These are phyloP conservation scores for Paecilomyces fulvus DNA, from an alignment of 2,329 filamentous ascomycete genomes.

Conservation along the genomic window DNA sequence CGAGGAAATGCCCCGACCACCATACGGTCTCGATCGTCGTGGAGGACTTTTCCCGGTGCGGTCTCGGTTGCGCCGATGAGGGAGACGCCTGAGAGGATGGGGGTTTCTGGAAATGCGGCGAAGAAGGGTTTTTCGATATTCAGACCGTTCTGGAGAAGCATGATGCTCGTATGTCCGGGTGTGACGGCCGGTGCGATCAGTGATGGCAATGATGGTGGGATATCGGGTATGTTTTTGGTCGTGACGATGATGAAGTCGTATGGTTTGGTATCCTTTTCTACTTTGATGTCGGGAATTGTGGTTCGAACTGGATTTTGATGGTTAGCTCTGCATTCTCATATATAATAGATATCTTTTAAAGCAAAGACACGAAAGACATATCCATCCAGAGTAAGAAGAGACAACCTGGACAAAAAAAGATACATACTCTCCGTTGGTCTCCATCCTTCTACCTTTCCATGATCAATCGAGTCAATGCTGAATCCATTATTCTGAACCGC, in stretches of 20 bases:
- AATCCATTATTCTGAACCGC: conserved; percentile 43
- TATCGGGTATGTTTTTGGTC: conserved; percentile 54
- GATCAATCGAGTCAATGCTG: conserved; percentile 47
- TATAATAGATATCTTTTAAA: neutral
- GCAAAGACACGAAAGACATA: neutral
- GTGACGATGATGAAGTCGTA: conserved; percentile 52
- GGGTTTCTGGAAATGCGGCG: conserved; percentile 42
- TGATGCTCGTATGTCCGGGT: conserved; percentile 43
- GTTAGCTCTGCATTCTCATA: neutral
- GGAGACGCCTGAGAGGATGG: conserved; percentile 46
- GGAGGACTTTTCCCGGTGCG: conserved; percentile 40
- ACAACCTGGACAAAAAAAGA: neutral
- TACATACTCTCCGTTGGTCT: conserved; percentile 34
- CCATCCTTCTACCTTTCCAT: conserved; percentile 44
- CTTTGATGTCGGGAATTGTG: conserved; percentile 38
- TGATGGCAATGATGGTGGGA: conserved; percentile 40
- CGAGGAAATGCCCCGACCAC: conserved; percentile 43
- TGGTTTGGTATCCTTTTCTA: neutral
- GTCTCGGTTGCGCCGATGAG: conserved; percentile 46
- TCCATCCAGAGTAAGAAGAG: neutral
- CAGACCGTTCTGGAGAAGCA: conserved; percentile 56
- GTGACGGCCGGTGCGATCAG: conserved; percentile 47
- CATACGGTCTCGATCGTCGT: conserved; percentile 45
- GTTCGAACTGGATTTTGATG: conserved; percentile 36
- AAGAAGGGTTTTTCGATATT: conserved; percentile 52